Evolutionary conservation across 129 eudicot species (phyloP).

Genomic region (Sambucus nigra): DNA sequence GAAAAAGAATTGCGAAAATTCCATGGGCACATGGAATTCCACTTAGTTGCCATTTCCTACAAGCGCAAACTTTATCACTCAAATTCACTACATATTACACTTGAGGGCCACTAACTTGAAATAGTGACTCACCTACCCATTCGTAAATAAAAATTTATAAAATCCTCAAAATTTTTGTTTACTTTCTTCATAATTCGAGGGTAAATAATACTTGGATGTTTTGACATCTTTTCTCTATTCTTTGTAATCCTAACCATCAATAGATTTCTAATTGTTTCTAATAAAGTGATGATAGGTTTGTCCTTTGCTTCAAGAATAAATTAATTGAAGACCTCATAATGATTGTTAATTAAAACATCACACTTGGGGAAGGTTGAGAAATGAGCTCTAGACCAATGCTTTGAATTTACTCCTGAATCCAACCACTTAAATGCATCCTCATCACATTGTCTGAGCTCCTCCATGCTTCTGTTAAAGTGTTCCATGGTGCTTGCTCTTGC

Average conservation of each 20-base stretch:
- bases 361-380: background rate
- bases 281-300: background rate
- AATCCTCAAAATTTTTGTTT: background rate
- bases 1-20: too few relatives aligned
- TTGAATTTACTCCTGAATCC: too few relatives aligned
- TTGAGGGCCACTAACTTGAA: background rate
- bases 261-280: background rate
- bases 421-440: too few relatives aligned
- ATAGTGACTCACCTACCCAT: background rate
- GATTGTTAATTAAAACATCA: slow-evolving; percentile 5
- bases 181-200: background rate
- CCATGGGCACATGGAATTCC: slow-evolving; percentile 1
- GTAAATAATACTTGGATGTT: background rate
- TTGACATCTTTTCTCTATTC: background rate
- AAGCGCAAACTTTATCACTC: background rate
- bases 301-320: slow-evolving; percentile 6
- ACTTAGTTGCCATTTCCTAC: slow-evolving; percentile 3
- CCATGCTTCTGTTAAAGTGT: too few relatives aligned
- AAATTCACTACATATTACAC: background rate
- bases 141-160: too few relatives aligned
- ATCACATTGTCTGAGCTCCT: too few relatives aligned
- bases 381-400: background rate
- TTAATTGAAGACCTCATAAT: slow-evolving; percentile 1
- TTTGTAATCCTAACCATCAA: slow-evolving; percentile 1
- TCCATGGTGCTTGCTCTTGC: too few relatives aligned